Conservation (phyloP, 2,329 filamentous ascomycete species). For the Helminthosporium solani region DNA sequence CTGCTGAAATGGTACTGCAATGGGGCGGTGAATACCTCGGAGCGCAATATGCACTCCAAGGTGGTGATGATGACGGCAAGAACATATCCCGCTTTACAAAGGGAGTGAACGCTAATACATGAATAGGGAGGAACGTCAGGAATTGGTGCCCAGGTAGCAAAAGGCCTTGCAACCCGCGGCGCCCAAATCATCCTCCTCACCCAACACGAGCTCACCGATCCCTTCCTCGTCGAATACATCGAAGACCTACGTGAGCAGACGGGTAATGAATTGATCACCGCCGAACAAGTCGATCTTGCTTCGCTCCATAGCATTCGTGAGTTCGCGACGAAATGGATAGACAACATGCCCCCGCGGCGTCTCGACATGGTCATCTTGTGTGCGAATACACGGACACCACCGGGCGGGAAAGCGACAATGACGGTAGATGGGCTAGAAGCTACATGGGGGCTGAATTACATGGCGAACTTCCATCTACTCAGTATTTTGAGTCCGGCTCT, state of each 20-base stretch:
- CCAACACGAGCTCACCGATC: slow-evolving; percentile 74
- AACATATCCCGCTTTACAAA: neutral
- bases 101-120: slow-evolving; percentile 14
- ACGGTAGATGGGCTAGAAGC: slow-evolving; percentile 82
- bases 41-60: slow-evolving; percentile 87
- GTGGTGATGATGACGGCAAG: slow-evolving; percentile 85
- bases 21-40: slow-evolving; percentile 71
- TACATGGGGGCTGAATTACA: slow-evolving; percentile 92
- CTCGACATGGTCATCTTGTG: slow-evolving; percentile 91
- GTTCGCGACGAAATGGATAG: slow-evolving; percentile 97
- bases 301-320: slow-evolving; percentile 86
- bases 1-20: slow-evolving; percentile 73
- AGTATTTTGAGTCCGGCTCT: slow-evolving; percentile 89
- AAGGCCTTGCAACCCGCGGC: slow-evolving; percentile 74
- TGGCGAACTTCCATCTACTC: slow-evolving; percentile 92
- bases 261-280: slow-evolving; percentile 85
- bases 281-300: slow-evolving; percentile 87
- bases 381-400: slow-evolving; percentile 73
- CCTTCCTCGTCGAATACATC: slow-evolving; percentile 90
- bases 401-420: slow-evolving; percentile 58
- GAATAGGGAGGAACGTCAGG: slow-evolving; percentile 82
- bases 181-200: slow-evolving; percentile 91
- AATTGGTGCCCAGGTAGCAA: slow-evolving; percentile 76
- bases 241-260: slow-evolving; percentile 78
- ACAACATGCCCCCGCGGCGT: slow-evolving; percentile 84